Base-by-base conservation (phyloP, 2,329 filamentous ascomycete genomes). In the Cladosporium sp. region DNA sequence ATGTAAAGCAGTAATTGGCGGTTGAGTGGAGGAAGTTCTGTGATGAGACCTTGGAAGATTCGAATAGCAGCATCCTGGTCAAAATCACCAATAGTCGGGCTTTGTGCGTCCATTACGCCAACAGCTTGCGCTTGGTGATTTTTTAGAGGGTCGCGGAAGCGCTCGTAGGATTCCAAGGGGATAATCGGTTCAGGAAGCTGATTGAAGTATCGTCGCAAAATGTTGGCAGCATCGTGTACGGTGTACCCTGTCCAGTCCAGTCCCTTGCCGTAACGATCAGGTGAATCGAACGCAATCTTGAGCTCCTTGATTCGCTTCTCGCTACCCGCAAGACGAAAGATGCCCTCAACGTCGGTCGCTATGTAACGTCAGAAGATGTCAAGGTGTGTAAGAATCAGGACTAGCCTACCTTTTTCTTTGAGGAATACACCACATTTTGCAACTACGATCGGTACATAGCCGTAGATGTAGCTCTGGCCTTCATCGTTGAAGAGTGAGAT, bases 261-360 rank as follows among this genome's bases (percentile, higher is more conserved):
- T 18, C 95, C 95, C 80, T 99, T 99, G 64, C 95, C 95, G 77
- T 97, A 99, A 72, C 93, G 87, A 73, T 96, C 92, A 49, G 95
- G 95, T 0, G 94, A 96, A 79, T 98, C 92, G 79, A 99, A 99
- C 3, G 92, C 86, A 31, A 86, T 88, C 78, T 96, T 94, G 33
- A 99, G 86, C 78, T 98, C 95, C 78, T 98, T 99, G 81, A 99
- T 99, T 68, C 95, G 91, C 81, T 97, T 98, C 76, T 97, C 94
- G 40, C 95, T 98, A 60, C 95, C 95, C 76, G 91, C 96, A 52
- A 99, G 84, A 53, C 95, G 92, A 76, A 99, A 99, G 66, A 99
- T 99, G 46, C 95, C 95, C 79, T 98, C 94, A 11, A 98, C 87
- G 71, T 93, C 89, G 71, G 94, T 98, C 35, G 95, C 95, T 98